A percentile compares a stretch with the other conserved stretches of the same genome.
Evolutionary conservation across 176 grass and related monocot genomes (phyloP).

Genomic region (Puya raimondii): DNA sequence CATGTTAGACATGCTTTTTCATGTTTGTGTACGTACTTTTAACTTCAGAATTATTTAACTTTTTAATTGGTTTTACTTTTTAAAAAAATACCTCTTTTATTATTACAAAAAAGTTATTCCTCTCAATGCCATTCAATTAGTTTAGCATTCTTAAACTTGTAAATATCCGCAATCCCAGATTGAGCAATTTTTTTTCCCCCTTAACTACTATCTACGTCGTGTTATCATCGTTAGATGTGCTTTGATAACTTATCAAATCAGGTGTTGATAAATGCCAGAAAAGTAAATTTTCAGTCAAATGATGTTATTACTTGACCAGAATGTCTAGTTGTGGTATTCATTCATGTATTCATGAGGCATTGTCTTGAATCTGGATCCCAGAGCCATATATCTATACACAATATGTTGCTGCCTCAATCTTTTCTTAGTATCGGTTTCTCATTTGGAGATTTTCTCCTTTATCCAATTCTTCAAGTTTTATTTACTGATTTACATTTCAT

Average conservation of each 20-base stretch:
- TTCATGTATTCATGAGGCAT: not conserved
- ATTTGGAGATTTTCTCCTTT: not conserved
- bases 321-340: not conserved
- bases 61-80: not conserved
- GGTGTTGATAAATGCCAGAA: not conserved
- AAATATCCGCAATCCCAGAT: not conserved
- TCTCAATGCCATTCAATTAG: not conserved
- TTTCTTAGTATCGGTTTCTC: not conserved
- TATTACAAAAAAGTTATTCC: not conserved
- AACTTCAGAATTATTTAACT: no score
- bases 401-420: not conserved
- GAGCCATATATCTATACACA: not conserved
- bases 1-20: not conserved
- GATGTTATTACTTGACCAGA: not conserved
- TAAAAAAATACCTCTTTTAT: not conserved
- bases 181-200: not conserved
- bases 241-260: not conserved
- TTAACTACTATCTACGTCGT: not conserved
- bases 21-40: not conserved
- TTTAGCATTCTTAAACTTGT: not conserved
- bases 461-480: not conserved
- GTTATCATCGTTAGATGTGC: not conserved
- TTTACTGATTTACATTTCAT: constrained; percentile 1
- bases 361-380: not conserved
- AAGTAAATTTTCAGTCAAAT: not conserved